phyloP scores from a whole-genome alignment of 306 rosid genomes.

The Pterocarpus macrocarpus region DNA sequence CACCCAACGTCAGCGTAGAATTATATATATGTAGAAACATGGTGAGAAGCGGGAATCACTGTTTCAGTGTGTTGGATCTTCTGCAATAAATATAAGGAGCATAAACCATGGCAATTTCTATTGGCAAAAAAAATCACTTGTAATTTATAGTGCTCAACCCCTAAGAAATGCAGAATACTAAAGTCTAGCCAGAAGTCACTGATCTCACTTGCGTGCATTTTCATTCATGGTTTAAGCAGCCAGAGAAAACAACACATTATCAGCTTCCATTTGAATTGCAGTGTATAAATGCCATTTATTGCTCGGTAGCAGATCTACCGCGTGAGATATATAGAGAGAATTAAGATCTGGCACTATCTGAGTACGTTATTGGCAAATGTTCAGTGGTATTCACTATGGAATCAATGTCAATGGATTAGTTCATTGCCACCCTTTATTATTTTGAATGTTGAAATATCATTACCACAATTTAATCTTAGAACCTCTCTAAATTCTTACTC shows the following conservation, averaged over 20 bases:
- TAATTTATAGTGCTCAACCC: no score
- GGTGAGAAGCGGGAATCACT: not conserved
- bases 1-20: no score
- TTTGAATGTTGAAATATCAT: not conserved
- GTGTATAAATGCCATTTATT: constrained; percentile 21
- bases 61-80: constrained; percentile 5
- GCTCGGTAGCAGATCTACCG: not conserved
- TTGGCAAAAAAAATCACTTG: no score
- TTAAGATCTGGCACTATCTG: not conserved
- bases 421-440: not conserved
- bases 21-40: no score
- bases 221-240: no score
- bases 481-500: no score
- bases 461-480: not conserved
- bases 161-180: no score
- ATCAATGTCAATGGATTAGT: constrained; percentile 2
- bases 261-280: not conserved
- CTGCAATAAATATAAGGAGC: not conserved
- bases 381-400: not conserved
- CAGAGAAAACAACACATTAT: not conserved
- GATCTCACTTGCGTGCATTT: not conserved
- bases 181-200: no score
- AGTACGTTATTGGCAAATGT: no score
- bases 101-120: no score
- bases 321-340: not conserved